Conservation (phyloP, 1,284 basidiomycete species). For the Somion occarium region DNA sequence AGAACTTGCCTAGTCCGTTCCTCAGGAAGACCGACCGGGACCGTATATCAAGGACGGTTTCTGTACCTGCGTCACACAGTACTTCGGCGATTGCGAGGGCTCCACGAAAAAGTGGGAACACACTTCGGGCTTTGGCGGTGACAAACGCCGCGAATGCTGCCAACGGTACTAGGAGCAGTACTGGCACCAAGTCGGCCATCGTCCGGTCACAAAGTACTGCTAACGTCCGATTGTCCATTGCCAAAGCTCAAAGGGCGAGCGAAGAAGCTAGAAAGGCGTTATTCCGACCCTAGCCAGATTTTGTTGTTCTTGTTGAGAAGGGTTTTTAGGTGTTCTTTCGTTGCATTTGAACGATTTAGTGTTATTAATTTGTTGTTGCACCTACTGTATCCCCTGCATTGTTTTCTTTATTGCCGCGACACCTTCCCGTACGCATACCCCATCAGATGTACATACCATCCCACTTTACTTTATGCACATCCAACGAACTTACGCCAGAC, state of each 20-base stretch:
- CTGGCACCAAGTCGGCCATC: slow-evolving; percentile 6
- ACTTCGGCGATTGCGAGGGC: slow-evolving; percentile 7
- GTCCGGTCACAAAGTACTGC: slow-evolving; percentile 13
- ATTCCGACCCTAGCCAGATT: slow-evolving; percentile 33
- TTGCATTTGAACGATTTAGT: no score
- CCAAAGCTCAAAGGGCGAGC: slow-evolving; percentile 40
- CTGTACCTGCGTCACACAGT: slow-evolving; percentile 6
- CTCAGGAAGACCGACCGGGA: slow-evolving; percentile 53
- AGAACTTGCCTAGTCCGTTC: slow-evolving; percentile 82
- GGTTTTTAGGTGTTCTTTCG: no score
- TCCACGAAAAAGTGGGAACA: slow-evolving; percentile 36
- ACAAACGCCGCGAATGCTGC: slow-evolving; percentile 45
- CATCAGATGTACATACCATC: no score
- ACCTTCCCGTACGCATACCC: no score
- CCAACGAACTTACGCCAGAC: no score
- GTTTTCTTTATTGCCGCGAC: no score
- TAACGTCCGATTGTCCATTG: slow-evolving; percentile 33
- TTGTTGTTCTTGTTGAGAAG: no score
- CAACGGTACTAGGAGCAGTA: slow-evolving; percentile 18
- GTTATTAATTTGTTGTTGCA: no score
- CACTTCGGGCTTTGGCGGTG: slow-evolving; percentile 58
- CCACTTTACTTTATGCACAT: no score
- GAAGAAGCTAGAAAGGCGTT: slow-evolving; percentile 50
- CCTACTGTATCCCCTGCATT: no score
- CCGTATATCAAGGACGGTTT: slow-evolving; percentile 17